A percentile compares a stretch with the other conserved stretches of the same genome.
These are phyloP conservation scores for Candida sp. DNA, from an alignment of 1,139 yeast species.

Conservation along the genomic window DNA sequence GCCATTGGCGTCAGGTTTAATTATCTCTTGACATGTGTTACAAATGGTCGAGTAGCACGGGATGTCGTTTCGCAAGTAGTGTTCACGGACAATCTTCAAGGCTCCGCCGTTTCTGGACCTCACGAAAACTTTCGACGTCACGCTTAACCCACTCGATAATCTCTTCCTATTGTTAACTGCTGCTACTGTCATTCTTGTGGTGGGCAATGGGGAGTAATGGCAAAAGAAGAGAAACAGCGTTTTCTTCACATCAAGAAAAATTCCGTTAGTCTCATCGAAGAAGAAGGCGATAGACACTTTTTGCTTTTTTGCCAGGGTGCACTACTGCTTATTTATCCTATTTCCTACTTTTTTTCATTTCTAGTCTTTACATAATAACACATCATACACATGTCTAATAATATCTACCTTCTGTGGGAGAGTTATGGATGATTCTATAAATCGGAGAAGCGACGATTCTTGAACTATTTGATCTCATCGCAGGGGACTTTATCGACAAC, in stretches of 20 bases:
- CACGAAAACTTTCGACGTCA: conserved; percentile 91
- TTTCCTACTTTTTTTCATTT: no score
- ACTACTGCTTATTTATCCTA: not conserved
- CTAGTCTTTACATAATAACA: no score
- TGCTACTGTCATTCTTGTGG: conserved; percentile 6
- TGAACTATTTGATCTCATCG: not conserved
- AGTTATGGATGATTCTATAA: conserved; percentile 11
- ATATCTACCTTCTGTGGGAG: conserved; percentile 4
- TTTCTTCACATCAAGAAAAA: not conserved
- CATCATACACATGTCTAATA: not conserved
- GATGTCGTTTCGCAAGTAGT: conserved; percentile 88
- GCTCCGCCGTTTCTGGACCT: conserved; percentile 92
- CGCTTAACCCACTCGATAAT: conserved; percentile 62
- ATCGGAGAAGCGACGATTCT: conserved; percentile 9
- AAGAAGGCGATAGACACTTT: not conserved
- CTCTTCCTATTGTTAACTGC: conserved; percentile 40
- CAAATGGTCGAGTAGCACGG: conserved; percentile 88
- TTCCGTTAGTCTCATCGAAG: not conserved
- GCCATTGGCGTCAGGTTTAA: conserved; percentile 60
- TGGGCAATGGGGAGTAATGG: not conserved
- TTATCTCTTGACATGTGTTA: conserved; percentile 57
- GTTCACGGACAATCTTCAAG: conserved; percentile 90
- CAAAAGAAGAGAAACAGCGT: not conserved
- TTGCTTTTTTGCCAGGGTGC: not conserved
- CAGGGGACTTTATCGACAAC: not conserved